Percentiles rank a stretch among this genome's conserved stretches.
Conservation (phyloP, 1,284 basidiomycete genomes). For the Waitea zeae region DNA sequence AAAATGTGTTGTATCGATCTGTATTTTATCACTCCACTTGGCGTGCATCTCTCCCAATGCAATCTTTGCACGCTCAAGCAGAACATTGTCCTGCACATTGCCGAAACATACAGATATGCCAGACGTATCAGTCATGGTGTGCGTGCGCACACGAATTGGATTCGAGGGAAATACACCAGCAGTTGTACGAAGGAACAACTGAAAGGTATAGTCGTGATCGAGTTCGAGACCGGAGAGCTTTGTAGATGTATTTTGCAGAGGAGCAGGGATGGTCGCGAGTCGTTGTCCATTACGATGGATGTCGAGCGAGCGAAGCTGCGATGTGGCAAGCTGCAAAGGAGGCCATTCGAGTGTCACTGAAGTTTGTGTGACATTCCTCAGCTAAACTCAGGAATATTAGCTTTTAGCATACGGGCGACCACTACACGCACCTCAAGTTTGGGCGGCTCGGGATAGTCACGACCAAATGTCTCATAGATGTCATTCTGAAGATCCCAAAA, state of each 20-base stretch:
- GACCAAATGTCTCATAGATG: slow-evolving; percentile 65
- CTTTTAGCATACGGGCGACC: neutral
- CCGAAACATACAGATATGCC: slow-evolving; percentile 90
- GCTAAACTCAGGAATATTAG: slow-evolving; percentile 19
- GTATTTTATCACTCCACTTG: slow-evolving; percentile 80
- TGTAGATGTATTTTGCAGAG: slow-evolving; percentile 67
- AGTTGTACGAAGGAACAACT: slow-evolving; percentile 77
- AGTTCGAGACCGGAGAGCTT: slow-evolving; percentile 83
- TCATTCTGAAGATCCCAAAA: slow-evolving; percentile 73
- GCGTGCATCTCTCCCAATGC: slow-evolving; percentile 74
- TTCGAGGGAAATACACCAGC: slow-evolving; percentile 83
- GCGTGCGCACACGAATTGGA: slow-evolving; percentile 65
- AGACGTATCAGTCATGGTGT: slow-evolving; percentile 86
- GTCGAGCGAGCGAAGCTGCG: slow-evolving; percentile 73
- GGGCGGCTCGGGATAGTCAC: slow-evolving; percentile 52
- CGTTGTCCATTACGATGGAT: slow-evolving; percentile 84
- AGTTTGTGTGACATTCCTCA: slow-evolving; percentile 91
- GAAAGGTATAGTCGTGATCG: slow-evolving; percentile 83
- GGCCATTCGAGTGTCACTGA: slow-evolving; percentile 91
- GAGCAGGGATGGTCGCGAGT: slow-evolving; percentile 71
- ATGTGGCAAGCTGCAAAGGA: slow-evolving; percentile 64
- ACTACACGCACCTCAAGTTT: slow-evolving; percentile 36
- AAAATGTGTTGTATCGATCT: slow-evolving; percentile 94
- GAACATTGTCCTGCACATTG: slow-evolving; percentile 56
- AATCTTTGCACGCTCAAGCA: slow-evolving; percentile 63